Evolutionary conservation across 371 early-diverging fungal species (phyloP).

Genomic region (Syncephalastrum monosporum): DNA sequence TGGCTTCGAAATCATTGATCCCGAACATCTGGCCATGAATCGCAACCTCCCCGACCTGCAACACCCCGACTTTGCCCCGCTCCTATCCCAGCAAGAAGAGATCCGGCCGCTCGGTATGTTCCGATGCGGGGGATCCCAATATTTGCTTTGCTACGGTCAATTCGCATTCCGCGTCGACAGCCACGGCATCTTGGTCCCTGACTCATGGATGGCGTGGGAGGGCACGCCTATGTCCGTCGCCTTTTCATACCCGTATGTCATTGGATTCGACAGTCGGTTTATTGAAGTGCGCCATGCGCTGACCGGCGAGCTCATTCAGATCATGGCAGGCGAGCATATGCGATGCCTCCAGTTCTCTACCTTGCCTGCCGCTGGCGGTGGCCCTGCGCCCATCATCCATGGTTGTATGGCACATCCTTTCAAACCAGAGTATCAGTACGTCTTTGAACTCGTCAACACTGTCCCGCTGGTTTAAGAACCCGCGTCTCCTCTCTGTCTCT

Average conservation of each 20-base stretch:
- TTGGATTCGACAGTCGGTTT: conserved; percentile 81
- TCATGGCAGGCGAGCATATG: conserved; percentile 28
- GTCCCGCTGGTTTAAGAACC: too few relatives aligned
- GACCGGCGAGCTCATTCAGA: conserved; percentile 33
- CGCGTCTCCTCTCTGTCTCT: too few relatives aligned
- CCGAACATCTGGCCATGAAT: conserved; percentile 67
- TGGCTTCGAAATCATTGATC: conserved; percentile 92
- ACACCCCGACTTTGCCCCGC: conserved; percentile 19
- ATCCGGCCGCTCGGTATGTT: conserved; percentile 77
- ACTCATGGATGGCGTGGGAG: conserved; percentile 41
- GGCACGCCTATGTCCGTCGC: conserved; percentile 58
- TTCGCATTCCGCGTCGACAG: conserved; percentile 86
- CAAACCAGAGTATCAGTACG: conserved; percentile 29
- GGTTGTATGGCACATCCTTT: conserved; percentile 32
- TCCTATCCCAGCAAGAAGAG: conserved; percentile 13
- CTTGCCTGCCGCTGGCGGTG: conserved; percentile 9
- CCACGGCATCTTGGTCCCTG: conserved; percentile 24
- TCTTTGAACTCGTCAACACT: conserved; percentile 24
- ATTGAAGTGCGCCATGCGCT: conserved; percentile 78
- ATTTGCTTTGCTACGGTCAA: conserved; percentile 85
- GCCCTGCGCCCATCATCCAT: conserved; percentile 25
- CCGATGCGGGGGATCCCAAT: conserved; percentile 63
- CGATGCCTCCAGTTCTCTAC: conserved; percentile 22
- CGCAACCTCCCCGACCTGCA: conserved; percentile 31
- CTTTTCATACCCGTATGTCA: conserved; percentile 70